Evolutionary conservation across 345 rosid species (phyloP), one percentile per base, ranked within the genome.

Genomic region (Gynandropsis gynandra): DNA sequence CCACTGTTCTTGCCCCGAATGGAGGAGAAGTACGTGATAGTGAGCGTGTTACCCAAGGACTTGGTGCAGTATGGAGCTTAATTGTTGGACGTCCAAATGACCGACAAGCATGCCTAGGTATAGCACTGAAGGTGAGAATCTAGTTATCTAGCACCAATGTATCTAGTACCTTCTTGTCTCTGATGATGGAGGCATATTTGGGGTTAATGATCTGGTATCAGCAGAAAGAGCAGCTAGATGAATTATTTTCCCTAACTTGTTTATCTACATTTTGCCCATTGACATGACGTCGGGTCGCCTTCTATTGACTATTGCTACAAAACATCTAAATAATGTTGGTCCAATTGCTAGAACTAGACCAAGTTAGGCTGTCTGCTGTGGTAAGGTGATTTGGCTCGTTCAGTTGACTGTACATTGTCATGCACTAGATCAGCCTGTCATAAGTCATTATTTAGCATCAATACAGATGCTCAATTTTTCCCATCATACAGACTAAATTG

Each of bases 41-140:
- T 51, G 95, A 92, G 64, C 95, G 89, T 64, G 86, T 92, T 29
- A 87, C 96, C 35, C 98, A 92, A 65, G 98, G 96, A 40, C 95
- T 92, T 59, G 96, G 95, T 64, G 87, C 92, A 29, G 95, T 82
- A 20, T 92, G 98, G 98, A 77, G 96, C 76, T 77, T 92, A 73
- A 82, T 92, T 73, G 59, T 85, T 73, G 93, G 87, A 39, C 95
- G 96, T 60, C 85, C 96, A 68, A 78, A 74, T 55, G 70, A 82
- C 58, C 83, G 96, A 39, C 77, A 79, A 63, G 79, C 87, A 73
- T 84, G 89, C 76, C 70, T 92, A 70, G 79, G 71, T 52, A 92
- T 85, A 54, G 98, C 83, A 44, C 63, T 92, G 73, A 87, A 82
- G 82, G 98, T 92, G 67, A 65, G 44, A 43, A 55, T 36, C 47